Conservation (phyloP, 1,139 yeast genomes). For the Pichia sp. region DNA sequence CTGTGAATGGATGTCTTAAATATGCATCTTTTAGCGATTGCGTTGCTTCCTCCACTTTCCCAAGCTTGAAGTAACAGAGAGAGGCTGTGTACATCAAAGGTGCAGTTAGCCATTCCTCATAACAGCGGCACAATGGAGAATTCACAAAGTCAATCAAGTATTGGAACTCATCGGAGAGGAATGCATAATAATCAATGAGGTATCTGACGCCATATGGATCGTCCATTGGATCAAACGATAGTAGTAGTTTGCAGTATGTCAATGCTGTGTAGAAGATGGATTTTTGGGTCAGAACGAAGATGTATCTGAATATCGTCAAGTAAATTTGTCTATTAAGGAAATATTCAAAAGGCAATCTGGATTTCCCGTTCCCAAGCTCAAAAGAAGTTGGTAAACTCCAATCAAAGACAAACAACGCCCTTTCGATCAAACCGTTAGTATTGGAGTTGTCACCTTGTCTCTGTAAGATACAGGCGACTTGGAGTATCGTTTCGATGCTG, state of each 20-base stretch:
- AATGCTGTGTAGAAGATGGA: constrained; percentile 77
- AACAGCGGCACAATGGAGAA: constrained; percentile 52
- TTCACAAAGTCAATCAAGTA: constrained; percentile 54
- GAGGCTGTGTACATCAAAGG: constrained; percentile 67
- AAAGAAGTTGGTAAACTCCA: constrained; percentile 49
- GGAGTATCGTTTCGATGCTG: constrained; percentile 73
- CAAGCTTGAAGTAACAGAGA: constrained; percentile 47
- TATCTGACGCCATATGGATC: constrained; percentile 85
- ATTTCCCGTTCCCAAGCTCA: constrained; percentile 53
- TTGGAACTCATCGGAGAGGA: constrained; percentile 60
- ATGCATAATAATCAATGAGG: constrained; percentile 75
- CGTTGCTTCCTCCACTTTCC: constrained; percentile 43
- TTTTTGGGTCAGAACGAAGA: constrained; percentile 66
- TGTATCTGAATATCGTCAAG: constrained; percentile 66
- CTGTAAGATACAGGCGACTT: constrained; percentile 68
- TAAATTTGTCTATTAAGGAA: constrained; percentile 76
- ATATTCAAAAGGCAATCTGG: constrained; percentile 70
- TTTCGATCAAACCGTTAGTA: constrained; percentile 67
- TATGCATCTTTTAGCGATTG: constrained; percentile 48
- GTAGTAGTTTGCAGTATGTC: constrained; percentile 63
- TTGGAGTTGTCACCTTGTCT: constrained; percentile 75
- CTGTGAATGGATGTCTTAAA: constrained; percentile 55
- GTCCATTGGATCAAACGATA: constrained; percentile 67
- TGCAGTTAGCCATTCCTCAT: constrained; percentile 67
- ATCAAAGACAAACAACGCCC: constrained; percentile 76